Percentiles rank a stretch among this genome's conserved stretches.
phyloP scores from a whole-genome alignment of 148 eudicot species.

The Rhododendron simsii region DNA sequence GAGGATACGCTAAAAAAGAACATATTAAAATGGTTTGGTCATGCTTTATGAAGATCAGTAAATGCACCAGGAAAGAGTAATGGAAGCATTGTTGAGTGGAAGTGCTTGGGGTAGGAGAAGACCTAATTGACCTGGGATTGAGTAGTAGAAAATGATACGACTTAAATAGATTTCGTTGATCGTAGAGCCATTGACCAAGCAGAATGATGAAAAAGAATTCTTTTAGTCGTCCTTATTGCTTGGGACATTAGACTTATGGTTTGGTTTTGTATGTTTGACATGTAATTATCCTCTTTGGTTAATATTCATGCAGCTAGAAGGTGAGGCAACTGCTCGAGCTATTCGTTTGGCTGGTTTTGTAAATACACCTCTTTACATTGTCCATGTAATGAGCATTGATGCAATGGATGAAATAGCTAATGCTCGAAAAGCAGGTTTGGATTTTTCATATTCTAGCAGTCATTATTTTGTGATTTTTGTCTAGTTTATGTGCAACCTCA shows the following conservation, averaged over 20 bases:
- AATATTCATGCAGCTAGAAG: constrained; percentile 66
- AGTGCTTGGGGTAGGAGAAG: background rate
- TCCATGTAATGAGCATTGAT: constrained; percentile 97
- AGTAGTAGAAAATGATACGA: background rate
- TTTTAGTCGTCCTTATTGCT: background rate
- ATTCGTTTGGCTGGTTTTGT: constrained; percentile 89
- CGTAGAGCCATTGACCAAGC: background rate
- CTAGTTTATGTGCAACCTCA: background rate
- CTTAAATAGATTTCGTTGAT: background rate
- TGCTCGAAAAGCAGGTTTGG: constrained; percentile 87
- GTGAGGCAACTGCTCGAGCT: constrained; percentile 96
- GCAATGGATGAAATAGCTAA: constrained; percentile 96
- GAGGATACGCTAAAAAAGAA: background rate
- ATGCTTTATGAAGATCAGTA: background rate
- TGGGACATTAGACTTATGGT: background rate
- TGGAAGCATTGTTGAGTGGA: background rate
- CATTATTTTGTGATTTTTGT: background rate
- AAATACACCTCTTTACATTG: constrained; percentile 85
- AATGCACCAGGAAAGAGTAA: background rate
- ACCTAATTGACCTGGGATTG: background rate
- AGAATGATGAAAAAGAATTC: background rate
- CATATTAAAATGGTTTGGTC: background rate
- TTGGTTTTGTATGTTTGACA: background rate
- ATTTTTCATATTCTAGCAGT: background rate
- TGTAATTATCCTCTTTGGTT: background rate